phyloP scores from a whole-genome alignment of 2,329 filamentous ascomycete species.

The Ilyonectria sp. region DNA sequence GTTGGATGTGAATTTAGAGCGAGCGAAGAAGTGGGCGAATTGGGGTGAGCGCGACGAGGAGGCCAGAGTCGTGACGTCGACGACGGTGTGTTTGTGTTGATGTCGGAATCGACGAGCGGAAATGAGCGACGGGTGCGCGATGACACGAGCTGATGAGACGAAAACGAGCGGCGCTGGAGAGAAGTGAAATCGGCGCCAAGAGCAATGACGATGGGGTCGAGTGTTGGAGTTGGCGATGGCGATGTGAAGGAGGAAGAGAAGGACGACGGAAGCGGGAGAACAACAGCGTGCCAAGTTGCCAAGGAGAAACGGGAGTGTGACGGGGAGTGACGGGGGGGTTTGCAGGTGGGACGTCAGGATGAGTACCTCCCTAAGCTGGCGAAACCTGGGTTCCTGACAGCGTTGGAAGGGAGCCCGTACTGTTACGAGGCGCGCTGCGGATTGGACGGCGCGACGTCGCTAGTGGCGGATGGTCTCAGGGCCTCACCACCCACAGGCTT shows the following conservation, averaged over 20 bases:
- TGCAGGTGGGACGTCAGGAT: constrained; percentile 19
- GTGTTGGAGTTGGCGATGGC: constrained; percentile 41
- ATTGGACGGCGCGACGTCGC: constrained; percentile 16
- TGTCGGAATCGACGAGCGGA: constrained; percentile 14
- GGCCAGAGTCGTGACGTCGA: constrained; percentile 28
- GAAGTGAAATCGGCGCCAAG: constrained; percentile 22
- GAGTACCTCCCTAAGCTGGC: too few relatives aligned
- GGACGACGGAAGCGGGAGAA: constrained; percentile 30
- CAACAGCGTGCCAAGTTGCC: constrained; percentile 39
- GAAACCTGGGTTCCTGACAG: not conserved
- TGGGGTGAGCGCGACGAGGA: constrained; percentile 7
- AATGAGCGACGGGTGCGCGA: constrained; percentile 28
- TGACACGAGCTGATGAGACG: constrained; percentile 13
- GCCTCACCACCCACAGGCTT: constrained; percentile 10
- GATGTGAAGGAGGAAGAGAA: constrained; percentile 38
- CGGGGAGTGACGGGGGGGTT: constrained; percentile 22
- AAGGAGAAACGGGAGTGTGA: constrained; percentile 41
- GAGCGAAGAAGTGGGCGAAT: constrained; percentile 26
- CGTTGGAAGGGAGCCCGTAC: constrained; percentile 6
- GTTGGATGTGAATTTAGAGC: constrained; percentile 15
- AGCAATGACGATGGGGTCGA: constrained; percentile 32
- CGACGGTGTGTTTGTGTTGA: not conserved
- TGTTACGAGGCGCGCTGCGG: constrained; percentile 17
- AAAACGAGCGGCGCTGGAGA: constrained; percentile 31
- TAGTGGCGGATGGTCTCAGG: constrained; percentile 23